Base-by-base conservation (phyloP, 495 filamentous ascomycete species). In the Aspergillus taichungensis region DNA sequence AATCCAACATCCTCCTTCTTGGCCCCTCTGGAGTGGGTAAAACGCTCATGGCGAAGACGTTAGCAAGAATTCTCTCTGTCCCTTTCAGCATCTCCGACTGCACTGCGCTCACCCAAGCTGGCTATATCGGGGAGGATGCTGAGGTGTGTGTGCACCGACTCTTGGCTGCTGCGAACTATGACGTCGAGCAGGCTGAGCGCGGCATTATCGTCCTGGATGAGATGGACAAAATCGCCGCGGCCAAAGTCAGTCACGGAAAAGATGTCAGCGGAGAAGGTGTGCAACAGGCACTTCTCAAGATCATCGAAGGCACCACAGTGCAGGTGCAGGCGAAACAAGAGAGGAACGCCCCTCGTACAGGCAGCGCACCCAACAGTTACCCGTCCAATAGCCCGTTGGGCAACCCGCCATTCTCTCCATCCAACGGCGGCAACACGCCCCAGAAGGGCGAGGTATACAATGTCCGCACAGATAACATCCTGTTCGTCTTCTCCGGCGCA, bases 31-130 rank as follows among this genome's bases (percentile, higher is more conserved):
- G 94, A 4, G 92, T 97, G 5, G 92, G 92, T 0, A 98, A 98
- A 64, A 98, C 94, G 0, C 78, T 96, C 32, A 97, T 98, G 76
- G 80, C 87, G 28, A 88, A 91, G 70, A 88, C 83, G 0, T 69
- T 91, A 12, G 85, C 85, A 9, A 70, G 79, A 27, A 77, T 88
- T 3, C 68, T 98, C 13, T 89, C 92, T 42, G 92, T 97, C 1
- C 94, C 92, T 0, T 96, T 98, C 60, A 91, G 86, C 48, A 97
- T 97, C 62, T 92, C 88, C 46, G 94, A 98, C 60, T 97, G 94
- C 65, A 97, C 94, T 10, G 84, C 92, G 4, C 91, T 98, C 51
- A 98, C 92, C 2, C 89, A 95, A 70, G 89, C 92, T 6, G 92
- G 92, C 10, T 98, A 98, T 57, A 95, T 98, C 45, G 92, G 92